phyloP scores from a whole-genome alignment of 2,329 filamentous ascomycete species.

The Trichoderma gracile region DNA sequence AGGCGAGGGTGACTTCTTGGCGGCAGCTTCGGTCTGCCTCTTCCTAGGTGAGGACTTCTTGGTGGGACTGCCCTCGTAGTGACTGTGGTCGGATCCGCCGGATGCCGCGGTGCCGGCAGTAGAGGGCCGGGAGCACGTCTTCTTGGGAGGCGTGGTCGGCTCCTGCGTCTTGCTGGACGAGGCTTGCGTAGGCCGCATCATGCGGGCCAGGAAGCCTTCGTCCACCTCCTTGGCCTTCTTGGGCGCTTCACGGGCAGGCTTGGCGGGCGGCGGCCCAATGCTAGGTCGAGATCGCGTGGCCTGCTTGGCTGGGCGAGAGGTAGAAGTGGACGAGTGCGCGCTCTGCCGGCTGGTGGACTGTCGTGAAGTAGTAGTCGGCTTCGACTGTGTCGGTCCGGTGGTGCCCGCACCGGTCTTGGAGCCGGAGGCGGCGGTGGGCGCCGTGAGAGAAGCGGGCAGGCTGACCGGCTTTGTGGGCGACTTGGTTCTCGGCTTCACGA shows the following conservation, averaged over 20 bases:
- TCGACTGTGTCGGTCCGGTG: constrained; percentile 25
- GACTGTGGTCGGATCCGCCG: neutral
- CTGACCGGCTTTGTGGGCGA: constrained; percentile 69
- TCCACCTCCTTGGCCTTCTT: constrained; percentile 60
- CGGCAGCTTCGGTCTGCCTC: no score
- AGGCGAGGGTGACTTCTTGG: constrained; percentile 6
- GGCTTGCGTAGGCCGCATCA: constrained; percentile 75
- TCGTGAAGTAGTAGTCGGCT: constrained; percentile 30
- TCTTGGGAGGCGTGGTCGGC: constrained; percentile 52
- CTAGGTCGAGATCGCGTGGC: constrained; percentile 54
- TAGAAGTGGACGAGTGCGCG: constrained; percentile 32
- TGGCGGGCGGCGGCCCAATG: constrained; percentile 61
- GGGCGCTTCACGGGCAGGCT: constrained; percentile 40
- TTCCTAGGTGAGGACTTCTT: constrained; percentile 17
- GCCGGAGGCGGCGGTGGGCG: constrained; percentile 68
- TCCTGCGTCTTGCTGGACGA: constrained; percentile 68
- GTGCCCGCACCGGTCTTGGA: constrained; percentile 52
- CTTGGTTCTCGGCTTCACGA: constrained; percentile 60
- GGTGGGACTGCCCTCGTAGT: constrained; percentile 5
- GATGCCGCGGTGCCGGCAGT: constrained; percentile 12
- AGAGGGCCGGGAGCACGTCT: constrained; percentile 31
- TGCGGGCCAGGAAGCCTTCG: constrained; percentile 73
- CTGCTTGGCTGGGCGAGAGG: constrained; percentile 43
- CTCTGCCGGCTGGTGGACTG: constrained; percentile 42
- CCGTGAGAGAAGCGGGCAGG: constrained; percentile 62